Conservation (phyloP, 225 moss, liverwort and hornwort species). For the Sphagnum tenellum region DNA sequence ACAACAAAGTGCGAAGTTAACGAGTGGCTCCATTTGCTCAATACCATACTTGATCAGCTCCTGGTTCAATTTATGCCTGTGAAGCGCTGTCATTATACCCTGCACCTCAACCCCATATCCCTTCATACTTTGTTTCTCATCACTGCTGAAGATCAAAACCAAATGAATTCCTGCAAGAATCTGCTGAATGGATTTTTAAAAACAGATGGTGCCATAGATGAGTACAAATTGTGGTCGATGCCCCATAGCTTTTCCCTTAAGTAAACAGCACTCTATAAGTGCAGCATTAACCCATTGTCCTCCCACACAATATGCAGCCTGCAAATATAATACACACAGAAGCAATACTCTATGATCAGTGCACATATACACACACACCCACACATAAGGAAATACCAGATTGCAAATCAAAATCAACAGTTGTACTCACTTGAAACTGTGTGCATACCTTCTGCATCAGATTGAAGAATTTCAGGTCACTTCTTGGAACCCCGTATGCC, state of each 20-base stretch:
- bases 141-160: no score
- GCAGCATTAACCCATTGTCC: conserved; percentile 77
- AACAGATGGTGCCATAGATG: no score
- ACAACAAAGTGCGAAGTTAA: conserved; percentile 61
- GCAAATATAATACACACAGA: not conserved
- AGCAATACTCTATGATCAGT: no score
- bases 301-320: conserved; percentile 53
- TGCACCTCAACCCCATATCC: no score
- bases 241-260: conserved; percentile 61
- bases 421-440: no score
- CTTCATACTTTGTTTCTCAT: no score
- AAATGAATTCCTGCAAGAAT: no score
- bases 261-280: conserved; percentile 60
- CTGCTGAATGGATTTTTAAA: no score
- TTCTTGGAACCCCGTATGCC: conserved; percentile 46
- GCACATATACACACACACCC: no score
- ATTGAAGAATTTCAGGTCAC: conserved; percentile 53
- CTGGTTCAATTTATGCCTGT: conserved; percentile 58
- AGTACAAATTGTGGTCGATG: conserved; percentile 81
- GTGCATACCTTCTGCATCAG: conserved; percentile 36
- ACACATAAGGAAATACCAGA: no score
- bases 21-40: conserved; percentile 42
- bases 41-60: conserved; percentile 58
- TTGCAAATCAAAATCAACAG: no score
- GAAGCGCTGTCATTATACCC: conserved; percentile 34